Evolutionary conservation across 495 filamentous ascomycete species (phyloP).

Genomic region (Podospora didyma): DNA sequence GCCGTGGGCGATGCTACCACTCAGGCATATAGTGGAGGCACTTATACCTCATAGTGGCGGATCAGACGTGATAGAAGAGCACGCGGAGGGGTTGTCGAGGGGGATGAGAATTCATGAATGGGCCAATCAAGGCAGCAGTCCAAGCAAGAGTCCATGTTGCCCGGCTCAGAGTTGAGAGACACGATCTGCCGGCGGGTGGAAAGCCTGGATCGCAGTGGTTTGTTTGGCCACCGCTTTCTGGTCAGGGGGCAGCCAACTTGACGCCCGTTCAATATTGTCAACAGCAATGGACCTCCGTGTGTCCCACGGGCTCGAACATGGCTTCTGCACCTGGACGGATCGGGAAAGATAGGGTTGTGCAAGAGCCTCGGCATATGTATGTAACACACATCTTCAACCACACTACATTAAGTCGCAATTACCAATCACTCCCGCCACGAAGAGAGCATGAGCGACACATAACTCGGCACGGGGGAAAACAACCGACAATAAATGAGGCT

Average conservation of each 20-base stretch:
- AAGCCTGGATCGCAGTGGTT: slow-evolving; percentile 8
- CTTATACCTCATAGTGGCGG: background rate
- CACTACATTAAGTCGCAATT: no score
- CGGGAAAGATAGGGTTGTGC: no score
- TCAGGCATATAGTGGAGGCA: background rate
- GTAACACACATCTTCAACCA: no score
- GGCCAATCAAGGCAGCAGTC: background rate
- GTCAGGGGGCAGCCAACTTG: no score
- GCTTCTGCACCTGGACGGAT: no score
- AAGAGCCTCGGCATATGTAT: no score
- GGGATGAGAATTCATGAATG: background rate
- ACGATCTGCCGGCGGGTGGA: slow-evolving; percentile 11
- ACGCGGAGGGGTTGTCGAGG: background rate
- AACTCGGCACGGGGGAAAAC: background rate
- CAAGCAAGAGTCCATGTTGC: no score
- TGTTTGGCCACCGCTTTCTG: slow-evolving; percentile 1
- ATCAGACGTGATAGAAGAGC: background rate
- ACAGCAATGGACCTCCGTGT: no score
- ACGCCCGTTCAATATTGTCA: no score
- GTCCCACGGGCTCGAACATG: no score
- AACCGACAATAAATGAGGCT: background rate
- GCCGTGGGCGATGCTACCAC: no score
- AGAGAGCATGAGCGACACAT: background rate
- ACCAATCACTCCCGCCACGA: background rate
- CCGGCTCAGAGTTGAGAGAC: no score